Percentiles rank a stretch among this genome's conserved stretches.
Conservation (phyloP, 2,329 filamentous ascomycete genomes). For the Aspergillus sclerotialis region DNA sequence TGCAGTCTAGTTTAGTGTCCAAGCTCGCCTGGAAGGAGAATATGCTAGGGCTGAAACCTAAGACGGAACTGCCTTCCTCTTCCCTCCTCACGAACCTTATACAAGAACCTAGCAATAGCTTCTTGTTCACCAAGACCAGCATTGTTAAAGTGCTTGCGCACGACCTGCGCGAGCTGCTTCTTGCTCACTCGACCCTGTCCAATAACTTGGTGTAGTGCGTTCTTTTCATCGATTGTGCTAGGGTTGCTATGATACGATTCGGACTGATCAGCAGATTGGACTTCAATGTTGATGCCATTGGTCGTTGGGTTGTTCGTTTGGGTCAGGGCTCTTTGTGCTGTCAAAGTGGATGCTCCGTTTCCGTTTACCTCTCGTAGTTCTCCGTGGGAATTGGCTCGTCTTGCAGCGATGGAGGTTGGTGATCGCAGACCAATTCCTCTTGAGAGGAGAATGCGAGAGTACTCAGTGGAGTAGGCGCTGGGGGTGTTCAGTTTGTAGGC, state of each 20-base stretch:
- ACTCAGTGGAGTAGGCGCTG: slow-evolving; percentile 36
- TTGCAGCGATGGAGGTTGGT: slow-evolving; percentile 37
- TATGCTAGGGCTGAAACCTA: slow-evolving; percentile 32
- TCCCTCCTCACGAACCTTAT: slow-evolving; percentile 42
- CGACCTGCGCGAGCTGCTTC: slow-evolving; percentile 34
- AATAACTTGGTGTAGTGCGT: slow-evolving; percentile 20
- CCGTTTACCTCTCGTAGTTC: slow-evolving; percentile 9
- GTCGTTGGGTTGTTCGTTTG: no score
- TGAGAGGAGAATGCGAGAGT: slow-evolving; percentile 42
- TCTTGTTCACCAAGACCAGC: slow-evolving; percentile 41
- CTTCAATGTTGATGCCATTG: slow-evolving; percentile 7
- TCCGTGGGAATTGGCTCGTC: slow-evolving; percentile 9
- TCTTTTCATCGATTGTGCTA: slow-evolving; percentile 9
- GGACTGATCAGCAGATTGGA: slow-evolving; percentile 4
- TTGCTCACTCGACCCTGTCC: slow-evolving; percentile 36
- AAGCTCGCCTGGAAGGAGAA: no score
- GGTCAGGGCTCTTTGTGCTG: no score
- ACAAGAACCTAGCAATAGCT: slow-evolving; percentile 41
- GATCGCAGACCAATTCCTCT: slow-evolving; percentile 39
- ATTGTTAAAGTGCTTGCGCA: slow-evolving; percentile 43
- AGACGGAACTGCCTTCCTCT: slow-evolving; percentile 35
- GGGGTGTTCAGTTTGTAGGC: slow-evolving; percentile 40
- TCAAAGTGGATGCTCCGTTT: no score
- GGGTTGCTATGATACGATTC: slow-evolving; percentile 5
- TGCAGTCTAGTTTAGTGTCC: no score